Conservation (phyloP, 176 grass and related monocot genomes). For the Aegilops speltoides region DNA sequence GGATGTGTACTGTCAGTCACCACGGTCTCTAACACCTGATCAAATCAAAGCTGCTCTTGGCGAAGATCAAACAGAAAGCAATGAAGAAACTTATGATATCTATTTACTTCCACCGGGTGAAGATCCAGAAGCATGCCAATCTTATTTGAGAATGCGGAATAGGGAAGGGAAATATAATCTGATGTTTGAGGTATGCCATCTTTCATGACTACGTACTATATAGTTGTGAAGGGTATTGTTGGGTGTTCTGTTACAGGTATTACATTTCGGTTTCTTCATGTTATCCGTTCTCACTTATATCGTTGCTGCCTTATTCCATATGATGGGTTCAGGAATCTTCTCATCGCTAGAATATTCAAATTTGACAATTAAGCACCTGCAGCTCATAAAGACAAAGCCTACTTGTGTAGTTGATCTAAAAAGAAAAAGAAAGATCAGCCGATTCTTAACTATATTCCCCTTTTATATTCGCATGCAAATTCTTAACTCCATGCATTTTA, state of each 20-base stretch:
- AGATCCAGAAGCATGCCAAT: constrained; percentile 95
- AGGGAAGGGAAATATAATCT: constrained; percentile 99
- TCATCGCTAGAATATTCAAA: constrained; percentile 8
- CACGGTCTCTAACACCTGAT: constrained; percentile 53
- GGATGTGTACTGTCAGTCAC: constrained; percentile 54
- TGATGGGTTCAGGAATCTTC: constrained; percentile 6
- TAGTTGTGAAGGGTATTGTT: constrained; percentile 7
- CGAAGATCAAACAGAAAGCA: constrained; percentile 70
- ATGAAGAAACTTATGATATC: constrained; percentile 97
- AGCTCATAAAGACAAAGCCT: not conserved
- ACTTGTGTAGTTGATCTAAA: not conserved
- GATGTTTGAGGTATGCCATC: constrained; percentile 90
- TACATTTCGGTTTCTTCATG: not conserved
- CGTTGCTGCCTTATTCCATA: constrained; percentile 4
- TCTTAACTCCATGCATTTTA: not conserved
- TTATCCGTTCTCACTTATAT: not conserved
- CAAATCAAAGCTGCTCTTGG: constrained; percentile 82
- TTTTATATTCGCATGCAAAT: not conserved
- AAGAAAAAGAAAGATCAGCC: not conserved
- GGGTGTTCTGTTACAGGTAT: not conserved
- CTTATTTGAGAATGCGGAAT: constrained; percentile 97
- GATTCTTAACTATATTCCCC: not conserved
- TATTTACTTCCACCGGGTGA: constrained; percentile 97
- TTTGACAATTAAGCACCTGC: constrained; percentile 1
- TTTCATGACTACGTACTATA: not conserved